Base-by-base conservation (phyloP, 2,329 filamentous ascomycete species). In the Raffaelea albimanens region DNA sequence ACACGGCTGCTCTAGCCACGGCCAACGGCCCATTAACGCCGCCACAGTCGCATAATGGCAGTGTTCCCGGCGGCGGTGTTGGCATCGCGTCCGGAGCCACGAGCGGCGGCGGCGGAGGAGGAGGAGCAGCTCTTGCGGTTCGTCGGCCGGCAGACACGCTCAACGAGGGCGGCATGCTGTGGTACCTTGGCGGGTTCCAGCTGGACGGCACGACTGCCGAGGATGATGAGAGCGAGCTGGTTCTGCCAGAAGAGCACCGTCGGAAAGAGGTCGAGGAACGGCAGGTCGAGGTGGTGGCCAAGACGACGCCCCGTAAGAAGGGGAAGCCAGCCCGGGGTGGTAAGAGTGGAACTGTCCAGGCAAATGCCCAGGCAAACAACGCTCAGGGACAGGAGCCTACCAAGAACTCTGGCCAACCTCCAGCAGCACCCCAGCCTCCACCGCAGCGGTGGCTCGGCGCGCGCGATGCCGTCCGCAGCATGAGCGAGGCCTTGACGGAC, bases 401-500 rank as follows among this genome's bases (percentile, higher is more conserved):
- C n/a, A n/a, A n/a, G n/a, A n/a, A n/a, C n/a, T n/a, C n/a, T n/a
- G n/a, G n/a, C n/a, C n/a, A n/a, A n/a, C n/a, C n/a, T n/a, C n/a
- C n/a, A n/a, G n/a, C n/a, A 16, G 13, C 34, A 16, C 34, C 34
- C 8, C 34, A n/a, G 34, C 34, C 34, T 8, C 7, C 34, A n/a
- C 31, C 10, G 10, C 34, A n/a, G 64, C 75, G 80, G 45, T 87
- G 82, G 72, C 18, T 78, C 0, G 86, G 83, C 2, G 25, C 25
- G 25, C 75, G 82, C 31, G 85, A 90, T 47, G 80, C 85, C 1
- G 66, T 72, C 33, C 68, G 75, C 23, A 71, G 69, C 56, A 81
- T 91, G 64, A 94, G 87, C 57, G 90, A 95, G 63, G 87, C 91
- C 56, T 73, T 96, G 20, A 94, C 86, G 48, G 91, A 96, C 60